phyloP scores from a whole-genome alignment of 2,329 filamentous ascomycete species.

The Claviceps pusilla region DNA sequence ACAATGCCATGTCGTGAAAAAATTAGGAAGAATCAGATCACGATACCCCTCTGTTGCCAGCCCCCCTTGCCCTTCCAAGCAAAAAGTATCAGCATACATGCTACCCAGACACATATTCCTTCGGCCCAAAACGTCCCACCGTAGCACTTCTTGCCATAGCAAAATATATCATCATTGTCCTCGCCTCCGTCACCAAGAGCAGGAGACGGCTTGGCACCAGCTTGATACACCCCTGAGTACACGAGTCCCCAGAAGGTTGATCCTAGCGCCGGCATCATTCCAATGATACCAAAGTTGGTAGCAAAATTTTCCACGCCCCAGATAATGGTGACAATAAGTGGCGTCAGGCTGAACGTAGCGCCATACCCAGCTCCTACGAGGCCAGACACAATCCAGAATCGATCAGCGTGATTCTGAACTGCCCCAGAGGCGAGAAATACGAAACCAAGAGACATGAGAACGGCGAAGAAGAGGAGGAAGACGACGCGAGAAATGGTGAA shows the following conservation, averaged over 20 bases:
- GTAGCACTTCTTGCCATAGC: conserved; percentile 73
- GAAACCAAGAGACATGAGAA: conserved; percentile 62
- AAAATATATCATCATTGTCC: conserved; percentile 43
- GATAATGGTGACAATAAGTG: conserved; percentile 88
- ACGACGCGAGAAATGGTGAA: conserved; percentile 60
- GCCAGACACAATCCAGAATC: conserved; percentile 76
- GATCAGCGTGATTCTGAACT: conserved; percentile 57
- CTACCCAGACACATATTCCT: conserved; percentile 63
- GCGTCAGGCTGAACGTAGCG: conserved; percentile 74
- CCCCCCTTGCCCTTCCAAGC: conserved; percentile 69
- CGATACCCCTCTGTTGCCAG: conserved; percentile 63
- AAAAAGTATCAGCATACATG: conserved; percentile 54
- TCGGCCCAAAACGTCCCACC: conserved; percentile 74
- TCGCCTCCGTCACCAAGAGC: conserved; percentile 14
- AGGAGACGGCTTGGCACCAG: conserved; percentile 36
- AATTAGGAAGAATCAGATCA: conserved; percentile 25
- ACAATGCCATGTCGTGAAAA: neutral
- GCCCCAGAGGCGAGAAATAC: conserved; percentile 61
- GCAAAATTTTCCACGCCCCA: conserved; percentile 99
- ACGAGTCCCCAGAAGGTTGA: conserved; percentile 81
- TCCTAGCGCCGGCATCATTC: conserved; percentile 76
- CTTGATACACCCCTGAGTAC: conserved; percentile 72
- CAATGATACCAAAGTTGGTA: conserved; percentile 93
- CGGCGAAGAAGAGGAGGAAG: conserved; percentile 62
- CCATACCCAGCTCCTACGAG: conserved; percentile 86